phyloP scores from a whole-genome alignment of 768 basidiomycete genomes.

The Thelephora aurantiotincta region DNA sequence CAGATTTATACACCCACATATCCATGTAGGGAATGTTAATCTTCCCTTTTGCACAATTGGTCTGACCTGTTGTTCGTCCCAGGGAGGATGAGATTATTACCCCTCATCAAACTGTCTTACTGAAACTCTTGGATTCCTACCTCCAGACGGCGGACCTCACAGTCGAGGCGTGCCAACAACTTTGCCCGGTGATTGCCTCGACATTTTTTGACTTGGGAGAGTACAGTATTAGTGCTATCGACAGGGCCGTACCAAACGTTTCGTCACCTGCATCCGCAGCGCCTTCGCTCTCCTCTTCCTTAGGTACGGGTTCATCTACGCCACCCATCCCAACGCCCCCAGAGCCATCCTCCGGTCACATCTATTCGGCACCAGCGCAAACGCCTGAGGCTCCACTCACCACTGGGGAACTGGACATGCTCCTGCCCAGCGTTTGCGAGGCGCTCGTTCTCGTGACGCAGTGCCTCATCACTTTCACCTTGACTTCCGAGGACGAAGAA shows the following conservation, averaged over 20 bases:
- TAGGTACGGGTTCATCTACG: neutral
- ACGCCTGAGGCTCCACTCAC: neutral
- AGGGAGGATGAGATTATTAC: slow-evolving; percentile 63
- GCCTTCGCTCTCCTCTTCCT: neutral
- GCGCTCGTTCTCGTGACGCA: slow-evolving; percentile 69
- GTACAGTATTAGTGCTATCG: neutral
- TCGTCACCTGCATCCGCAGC: neutral
- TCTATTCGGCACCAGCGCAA: neutral
- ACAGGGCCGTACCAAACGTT: neutral
- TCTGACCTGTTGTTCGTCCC: neutral
- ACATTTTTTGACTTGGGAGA: neutral
- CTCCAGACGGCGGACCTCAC: slow-evolving; percentile 35
- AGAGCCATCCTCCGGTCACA: neutral
- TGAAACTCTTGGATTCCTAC: slow-evolving; percentile 81
- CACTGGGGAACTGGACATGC: slow-evolving; percentile 38
- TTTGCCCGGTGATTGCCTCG: neutral
- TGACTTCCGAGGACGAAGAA: slow-evolving; percentile 30
- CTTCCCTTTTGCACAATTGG: slow-evolving; percentile 1
- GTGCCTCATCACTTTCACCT: slow-evolving; percentile 50
- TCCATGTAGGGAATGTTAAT: slow-evolving; percentile 33
- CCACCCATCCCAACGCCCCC: neutral
- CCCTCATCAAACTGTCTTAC: slow-evolving; percentile 75
- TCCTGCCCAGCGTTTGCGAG: slow-evolving; percentile 69
- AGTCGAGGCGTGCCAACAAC: neutral
- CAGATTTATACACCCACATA: slow-evolving; percentile 46